These are phyloP conservation scores for Botrytis aclada DNA, from an alignment of 2,329 filamentous ascomycete species.

Conservation along the genomic window DNA sequence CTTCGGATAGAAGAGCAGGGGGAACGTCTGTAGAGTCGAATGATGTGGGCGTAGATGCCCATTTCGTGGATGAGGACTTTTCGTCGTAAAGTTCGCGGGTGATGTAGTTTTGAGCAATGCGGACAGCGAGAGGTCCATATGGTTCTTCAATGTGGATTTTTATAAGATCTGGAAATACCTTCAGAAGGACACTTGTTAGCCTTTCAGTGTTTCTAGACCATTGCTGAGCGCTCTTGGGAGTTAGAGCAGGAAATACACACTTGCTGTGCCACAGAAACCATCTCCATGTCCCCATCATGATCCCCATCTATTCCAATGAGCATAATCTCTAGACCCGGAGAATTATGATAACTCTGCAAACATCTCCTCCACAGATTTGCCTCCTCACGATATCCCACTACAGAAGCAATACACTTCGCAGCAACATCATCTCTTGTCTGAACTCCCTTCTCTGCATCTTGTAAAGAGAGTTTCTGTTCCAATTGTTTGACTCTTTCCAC, in stretches of 20 bases:
- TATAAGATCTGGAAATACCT: constrained; percentile 24
- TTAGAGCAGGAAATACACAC: background rate
- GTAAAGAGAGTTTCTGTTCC: constrained; percentile 14
- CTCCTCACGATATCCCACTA: constrained; percentile 26
- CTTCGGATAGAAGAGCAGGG: constrained; percentile 20
- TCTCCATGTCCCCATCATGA: constrained; percentile 24
- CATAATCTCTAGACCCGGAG: constrained; percentile 23
- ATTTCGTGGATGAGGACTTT: constrained; percentile 13
- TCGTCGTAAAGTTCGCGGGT: constrained; percentile 20
- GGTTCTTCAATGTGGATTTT: constrained; percentile 27
- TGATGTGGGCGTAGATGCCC: background rate
- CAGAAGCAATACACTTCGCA: constrained; percentile 22
- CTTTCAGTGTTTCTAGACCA: background rate
- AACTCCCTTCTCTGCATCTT: constrained; percentile 22
- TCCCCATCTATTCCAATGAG: constrained; percentile 26
- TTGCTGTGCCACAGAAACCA: constrained; percentile 25
- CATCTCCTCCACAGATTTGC: constrained; percentile 22
- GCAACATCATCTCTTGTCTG: constrained; percentile 17
- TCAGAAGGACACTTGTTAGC: background rate
- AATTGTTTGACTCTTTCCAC: constrained; percentile 19
- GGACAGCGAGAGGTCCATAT: constrained; percentile 22
- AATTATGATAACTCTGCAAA: constrained; percentile 23
- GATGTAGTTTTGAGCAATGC: constrained; percentile 23
- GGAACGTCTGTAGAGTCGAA: constrained; percentile 17
- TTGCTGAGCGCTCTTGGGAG: background rate